Base-by-base conservation (phyloP, 345 rosid genomes). In the Bruguiera parviflora region DNA sequence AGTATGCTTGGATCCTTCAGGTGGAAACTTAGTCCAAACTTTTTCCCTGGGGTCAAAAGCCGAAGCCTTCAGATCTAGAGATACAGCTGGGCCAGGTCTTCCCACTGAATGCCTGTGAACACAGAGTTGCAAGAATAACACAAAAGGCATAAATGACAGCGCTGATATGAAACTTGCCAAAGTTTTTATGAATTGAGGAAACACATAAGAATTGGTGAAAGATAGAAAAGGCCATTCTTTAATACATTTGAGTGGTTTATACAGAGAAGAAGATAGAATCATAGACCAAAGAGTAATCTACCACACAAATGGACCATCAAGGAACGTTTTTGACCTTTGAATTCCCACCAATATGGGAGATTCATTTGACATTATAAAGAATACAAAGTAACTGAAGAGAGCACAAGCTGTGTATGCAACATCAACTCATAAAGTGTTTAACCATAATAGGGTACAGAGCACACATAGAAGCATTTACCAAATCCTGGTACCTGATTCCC, bases 11-110 rank as follows among this genome's bases (percentile, higher is more conserved):
- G 98, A 87, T 61, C 99, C 99, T 79, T 85, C 97, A 3, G 98
- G 77, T 7, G 98, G 99, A 74, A 96, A 96, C 59, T 82, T 90
- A 5, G 99, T 96, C 99, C 99, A 96, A 32, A 95, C 86, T 80
- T 95, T 92, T 65, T 95, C 98, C 79, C 65, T 90, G 6, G 99
- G 99, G 79, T 95, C 97, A 39, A 95, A 95, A 62, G 89, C 96
- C 0, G 99, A 90, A 66, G 99, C 64, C 83, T 86, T 95, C 65
- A 95, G 70, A 81, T 95, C 98, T 65, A 92, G 91, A 46, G 91
- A 82, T 64, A 88, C 84, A 29, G 94, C 91, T 1, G 98, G 99
- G 6, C 91, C 98, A 28, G 96, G 96, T 69, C 92, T 84, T 68
- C 97, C 98, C 62, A 92, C 98, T 60, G 99, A 87, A 80, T 92